Evolutionary conservation across 352 stramenopile species (phyloP), one percentile per base, ranked within the genome.

Genomic region (Globisporangium nunn): DNA sequence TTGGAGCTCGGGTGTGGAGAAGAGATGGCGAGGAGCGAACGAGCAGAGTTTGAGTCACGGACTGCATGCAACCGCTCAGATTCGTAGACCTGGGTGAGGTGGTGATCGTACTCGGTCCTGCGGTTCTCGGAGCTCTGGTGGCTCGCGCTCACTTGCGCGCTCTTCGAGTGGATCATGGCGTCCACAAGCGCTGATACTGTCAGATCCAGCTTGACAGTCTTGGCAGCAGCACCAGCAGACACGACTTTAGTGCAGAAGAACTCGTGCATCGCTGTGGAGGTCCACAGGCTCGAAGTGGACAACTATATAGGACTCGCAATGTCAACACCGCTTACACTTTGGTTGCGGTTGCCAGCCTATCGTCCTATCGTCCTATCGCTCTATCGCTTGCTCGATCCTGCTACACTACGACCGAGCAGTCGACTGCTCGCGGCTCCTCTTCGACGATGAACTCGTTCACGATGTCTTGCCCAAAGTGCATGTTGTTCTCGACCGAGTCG

Each of bases 171-270:
- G 29, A 64, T 58, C 35, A 64, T 52, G 49, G 51, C 54, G 39
- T 64, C 58, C 46, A 55, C 50, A 6, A 64, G 52, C 39, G 51
- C 58, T 12, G 47, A 54, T 35, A 64, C 50, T 28, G 55, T 64
- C 11, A 33, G 37, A 17, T 64, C 44, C 29, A 41, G 28, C 30
- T 54, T 35, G 5, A 3, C 37, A 12, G 37, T 43, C 37, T 43
- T 12, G 37, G 14, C 35, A 14, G 35, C 14, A 10, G 35, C 35
- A 14, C 7, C 11, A 15, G 2, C 11, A 17, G 37, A 4, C 37
- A 41, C 28, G 4, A 31, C 18, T 28, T 49, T 48, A 18, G 55
- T 64, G 12, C 37, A 37, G 18, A 56, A 46, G 52, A 56, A 55
- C 37, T 47, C 59, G 23, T 56, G 47, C 47, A 59, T 64, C 58